Conservation (phyloP, 164 flowering plant species). For the Vitis labrusca region DNA sequence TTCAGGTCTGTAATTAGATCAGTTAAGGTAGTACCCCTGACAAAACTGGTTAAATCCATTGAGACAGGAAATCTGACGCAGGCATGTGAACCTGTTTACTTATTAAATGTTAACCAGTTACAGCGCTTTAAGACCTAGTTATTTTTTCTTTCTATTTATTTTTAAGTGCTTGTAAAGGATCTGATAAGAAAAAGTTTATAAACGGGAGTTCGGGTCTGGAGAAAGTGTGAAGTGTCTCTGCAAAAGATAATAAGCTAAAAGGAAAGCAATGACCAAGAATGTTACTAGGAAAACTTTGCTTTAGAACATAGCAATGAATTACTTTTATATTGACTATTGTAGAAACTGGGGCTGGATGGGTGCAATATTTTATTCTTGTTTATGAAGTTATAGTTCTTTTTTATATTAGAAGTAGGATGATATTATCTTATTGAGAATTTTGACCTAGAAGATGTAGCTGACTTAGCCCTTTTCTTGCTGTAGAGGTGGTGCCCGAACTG, state of each 20-base stretch:
- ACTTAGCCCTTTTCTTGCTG: constrained; percentile 14
- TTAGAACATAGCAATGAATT: neutral
- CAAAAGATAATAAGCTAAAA: neutral
- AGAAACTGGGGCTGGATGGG: neutral
- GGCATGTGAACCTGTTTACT: too few relatives aligned
- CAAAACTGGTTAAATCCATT: too few relatives aligned
- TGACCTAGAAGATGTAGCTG: neutral
- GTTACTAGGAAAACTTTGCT: too few relatives aligned
- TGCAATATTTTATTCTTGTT: neutral
- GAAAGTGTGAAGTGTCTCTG: neutral
- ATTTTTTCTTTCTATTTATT: neutral
- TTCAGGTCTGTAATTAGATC: too few relatives aligned
- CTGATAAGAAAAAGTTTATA: neutral
- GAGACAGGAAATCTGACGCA: too few relatives aligned
- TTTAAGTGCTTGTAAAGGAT: neutral
- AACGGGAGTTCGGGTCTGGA: too few relatives aligned
- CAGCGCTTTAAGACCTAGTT: too few relatives aligned
- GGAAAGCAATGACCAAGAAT: neutral
- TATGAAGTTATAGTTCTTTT: neutral
- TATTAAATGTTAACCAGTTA: too few relatives aligned
- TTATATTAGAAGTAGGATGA: neutral
- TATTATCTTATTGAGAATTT: neutral
- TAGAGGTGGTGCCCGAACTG: constrained; percentile 71
- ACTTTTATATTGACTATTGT: neutral
- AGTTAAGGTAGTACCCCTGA: too few relatives aligned